phyloP scores from a whole-genome alignment of 768 basidiomycete species.

The Hericium coralloides region DNA sequence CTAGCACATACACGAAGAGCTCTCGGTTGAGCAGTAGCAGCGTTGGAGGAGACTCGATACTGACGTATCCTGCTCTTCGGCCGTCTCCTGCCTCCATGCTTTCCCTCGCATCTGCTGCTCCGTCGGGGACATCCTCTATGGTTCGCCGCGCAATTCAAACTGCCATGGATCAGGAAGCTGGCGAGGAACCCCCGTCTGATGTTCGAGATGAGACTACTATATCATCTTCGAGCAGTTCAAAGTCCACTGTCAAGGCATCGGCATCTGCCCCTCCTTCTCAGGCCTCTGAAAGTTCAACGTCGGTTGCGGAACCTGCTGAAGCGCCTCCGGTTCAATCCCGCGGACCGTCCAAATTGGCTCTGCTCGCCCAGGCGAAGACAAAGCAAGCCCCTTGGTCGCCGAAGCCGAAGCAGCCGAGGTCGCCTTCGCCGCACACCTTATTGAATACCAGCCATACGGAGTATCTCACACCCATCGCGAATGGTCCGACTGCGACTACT shows the following conservation, averaged over 20 bases:
- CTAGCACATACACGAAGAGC: constrained; percentile 45
- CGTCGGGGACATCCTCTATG: constrained; percentile 48
- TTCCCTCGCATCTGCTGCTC: constrained; percentile 9
- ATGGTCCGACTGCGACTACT: constrained; percentile 73
- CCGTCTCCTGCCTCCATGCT: constrained; percentile 51
- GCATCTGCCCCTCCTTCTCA: constrained; percentile 1
- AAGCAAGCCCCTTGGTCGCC: constrained; percentile 20
- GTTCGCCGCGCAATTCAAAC: constrained; percentile 58
- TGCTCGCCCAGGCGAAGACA: constrained; percentile 58
- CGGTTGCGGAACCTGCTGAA: not conserved
- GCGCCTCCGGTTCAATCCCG: not conserved
- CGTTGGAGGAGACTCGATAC: constrained; percentile 49
- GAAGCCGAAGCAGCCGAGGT: constrained; percentile 15
- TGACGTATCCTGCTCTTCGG: constrained; percentile 63
- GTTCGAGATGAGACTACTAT: not conserved
- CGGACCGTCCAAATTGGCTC: constrained; percentile 61
- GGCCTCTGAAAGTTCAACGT: not conserved
- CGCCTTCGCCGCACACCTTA: constrained; percentile 16
- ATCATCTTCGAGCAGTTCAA: constrained; percentile 11
- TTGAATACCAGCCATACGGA: constrained; percentile 50
- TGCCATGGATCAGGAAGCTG: constrained; percentile 55
- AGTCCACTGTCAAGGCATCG: constrained; percentile 5
- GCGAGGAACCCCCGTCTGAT: constrained; percentile 26
- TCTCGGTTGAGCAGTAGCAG: constrained; percentile 22
- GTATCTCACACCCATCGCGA: constrained; percentile 72